Percentiles rank a stretch among this genome's conserved stretches.
phyloP scores from a whole-genome alignment of 2,329 filamentous ascomycete genomes.

The Kalaharituber pfeilii region DNA sequence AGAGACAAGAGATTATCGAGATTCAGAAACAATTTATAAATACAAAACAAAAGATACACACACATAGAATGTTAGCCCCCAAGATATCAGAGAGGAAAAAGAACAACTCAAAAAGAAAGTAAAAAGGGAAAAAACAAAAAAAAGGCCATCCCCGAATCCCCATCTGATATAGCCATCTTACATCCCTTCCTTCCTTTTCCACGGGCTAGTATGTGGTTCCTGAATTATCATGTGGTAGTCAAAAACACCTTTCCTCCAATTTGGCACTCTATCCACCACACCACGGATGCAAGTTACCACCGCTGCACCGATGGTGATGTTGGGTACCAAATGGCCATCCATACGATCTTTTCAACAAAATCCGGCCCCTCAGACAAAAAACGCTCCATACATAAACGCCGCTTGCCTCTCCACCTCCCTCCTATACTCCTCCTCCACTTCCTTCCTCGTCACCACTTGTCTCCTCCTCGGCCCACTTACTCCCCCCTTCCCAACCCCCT shows the following conservation, averaged over 20 bases:
- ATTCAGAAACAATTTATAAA: no score
- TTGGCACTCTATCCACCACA: conserved; percentile 58
- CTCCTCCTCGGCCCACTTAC: conserved; percentile 36
- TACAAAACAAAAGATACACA: background rate
- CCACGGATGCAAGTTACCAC: conserved; percentile 86
- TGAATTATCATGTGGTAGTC: conserved; percentile 99
- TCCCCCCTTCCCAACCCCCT: conserved; percentile 8
- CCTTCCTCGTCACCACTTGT: conserved; percentile 66
- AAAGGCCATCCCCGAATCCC: background rate
- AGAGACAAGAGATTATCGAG: no score
- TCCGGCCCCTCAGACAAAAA: conserved; percentile 16
- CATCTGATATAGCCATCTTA: no score
- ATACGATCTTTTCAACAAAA: conserved; percentile 29
- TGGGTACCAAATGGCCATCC: conserved; percentile 97
- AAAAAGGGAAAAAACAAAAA: background rate
- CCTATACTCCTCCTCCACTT: conserved; percentile 78
- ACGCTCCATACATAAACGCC: conserved; percentile 16
- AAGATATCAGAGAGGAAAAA: background rate
- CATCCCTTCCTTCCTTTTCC: background rate
- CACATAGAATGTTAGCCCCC: background rate
- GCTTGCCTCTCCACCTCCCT: conserved; percentile 57
- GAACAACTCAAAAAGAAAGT: background rate
- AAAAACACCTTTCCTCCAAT: conserved; percentile 64
- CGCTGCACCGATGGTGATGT: conserved; percentile 90
- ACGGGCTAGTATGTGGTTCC: no score